Base-by-base conservation (phyloP, 495 filamentous ascomycete species). In the Lindgomyces ingoldianus region DNA sequence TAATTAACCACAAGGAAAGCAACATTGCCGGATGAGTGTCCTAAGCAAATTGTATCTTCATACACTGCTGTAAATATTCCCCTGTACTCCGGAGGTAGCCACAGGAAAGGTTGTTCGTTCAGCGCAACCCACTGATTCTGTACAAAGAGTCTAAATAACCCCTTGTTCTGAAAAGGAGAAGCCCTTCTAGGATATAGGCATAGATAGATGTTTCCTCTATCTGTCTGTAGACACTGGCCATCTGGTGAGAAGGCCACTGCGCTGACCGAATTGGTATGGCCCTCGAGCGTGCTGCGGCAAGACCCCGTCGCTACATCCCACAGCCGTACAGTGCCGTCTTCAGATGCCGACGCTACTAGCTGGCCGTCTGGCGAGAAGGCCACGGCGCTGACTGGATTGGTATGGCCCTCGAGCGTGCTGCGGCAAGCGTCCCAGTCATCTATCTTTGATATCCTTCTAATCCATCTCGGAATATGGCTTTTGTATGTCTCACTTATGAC, bases 361-460 rank as follows among this genome's bases (percentile, higher is more conserved):
- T 39, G 6, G 6, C 33, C 33, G 33, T 39, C 33, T 39, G 33
- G 33, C 33, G 33, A 39, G 33, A 39, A 39, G 33, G 33, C 33
- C 33, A 39, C 33, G 6, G 33, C 33, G 6, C 33, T 39, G 33
- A 39, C 33, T 14, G 6, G 6, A 14, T 39, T 14, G 33, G 33
- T 39, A 14, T 39, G 33, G 33, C 33, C 33, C 33, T 39, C 33
- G 33, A 39, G 33, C 33, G 33, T 39, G 33, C 33, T 39, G 14
- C 33, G 33, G 14, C 33, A 39, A 18, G 56, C 42, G 33, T 62
- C 47, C 58, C 47, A 62, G n/a, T 62, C 19, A 2, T 62, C 49
- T 26, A 2, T 42, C 58, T 53, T 53, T 62, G 48, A 41, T 25
- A 62, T 9, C 25, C 1, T 4, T 10, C 24, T 53, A 39, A 62